Conservation (phyloP, 371 early-diverging fungal species). For the Apophysomyces trapeziformis region DNA sequence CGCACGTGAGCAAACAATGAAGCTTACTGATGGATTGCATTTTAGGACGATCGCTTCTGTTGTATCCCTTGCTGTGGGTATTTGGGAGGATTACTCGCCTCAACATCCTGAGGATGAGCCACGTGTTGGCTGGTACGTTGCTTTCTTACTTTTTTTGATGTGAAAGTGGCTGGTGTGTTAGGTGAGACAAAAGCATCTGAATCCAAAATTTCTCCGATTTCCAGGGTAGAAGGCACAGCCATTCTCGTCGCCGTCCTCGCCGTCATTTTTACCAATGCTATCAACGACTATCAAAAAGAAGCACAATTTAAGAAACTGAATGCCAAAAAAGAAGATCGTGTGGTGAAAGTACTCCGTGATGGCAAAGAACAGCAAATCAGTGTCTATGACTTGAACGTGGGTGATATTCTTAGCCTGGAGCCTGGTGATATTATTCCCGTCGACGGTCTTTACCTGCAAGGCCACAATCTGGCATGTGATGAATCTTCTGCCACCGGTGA, state of each 20-base stretch:
- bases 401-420: slow-evolving; percentile 89
- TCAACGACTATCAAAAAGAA: slow-evolving; percentile 97
- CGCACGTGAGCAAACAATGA: slow-evolving; percentile 14
- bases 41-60: slow-evolving; percentile 73
- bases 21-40: neutral
- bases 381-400: slow-evolving; percentile 86
- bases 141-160: slow-evolving; percentile 10
- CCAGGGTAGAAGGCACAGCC: slow-evolving; percentile 84
- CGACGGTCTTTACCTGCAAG: slow-evolving; percentile 82
- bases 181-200: slow-evolving; percentile 3
- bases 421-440: slow-evolving; percentile 95
- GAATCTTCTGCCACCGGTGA: slow-evolving; percentile 95
- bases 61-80: slow-evolving; percentile 78
- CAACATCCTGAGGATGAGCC: slow-evolving; percentile 63
- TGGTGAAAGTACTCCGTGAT: slow-evolving; percentile 78
- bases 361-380: slow-evolving; percentile 82
- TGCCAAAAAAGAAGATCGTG: slow-evolving; percentile 90
- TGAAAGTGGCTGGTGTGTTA: slow-evolving; percentile 6
- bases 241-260: slow-evolving; percentile 90
- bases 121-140: slow-evolving; percentile 66
- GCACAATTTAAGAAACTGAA: slow-evolving; percentile 91
- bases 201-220: slow-evolving; percentile 10
- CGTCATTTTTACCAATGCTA: slow-evolving; percentile 90
- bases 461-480: slow-evolving; percentile 87
- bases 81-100: slow-evolving; percentile 71